Evolutionary conservation across 306 rosid genomes (phyloP).

Genomic region (Quercus agrifolia): DNA sequence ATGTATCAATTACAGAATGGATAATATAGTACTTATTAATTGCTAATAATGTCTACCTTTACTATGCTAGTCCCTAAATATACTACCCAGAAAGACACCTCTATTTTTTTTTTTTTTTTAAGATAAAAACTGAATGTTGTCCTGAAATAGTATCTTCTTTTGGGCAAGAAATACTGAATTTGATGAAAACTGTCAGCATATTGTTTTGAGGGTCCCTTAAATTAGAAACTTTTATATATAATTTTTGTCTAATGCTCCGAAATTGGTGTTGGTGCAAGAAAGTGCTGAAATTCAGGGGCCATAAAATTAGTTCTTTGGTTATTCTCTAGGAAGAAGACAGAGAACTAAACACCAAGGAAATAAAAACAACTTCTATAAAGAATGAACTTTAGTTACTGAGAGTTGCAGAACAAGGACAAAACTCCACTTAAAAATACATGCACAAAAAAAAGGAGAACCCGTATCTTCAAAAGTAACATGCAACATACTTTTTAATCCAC

Average conservation of each 20-base stretch:
- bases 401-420: neutral
- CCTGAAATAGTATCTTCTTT: slow-evolving; percentile 50
- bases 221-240: slow-evolving; percentile 15
- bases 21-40: no score
- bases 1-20: no score
- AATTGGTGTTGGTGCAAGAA: slow-evolving; percentile 22
- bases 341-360: neutral
- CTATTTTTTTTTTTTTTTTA: slow-evolving; percentile 1
- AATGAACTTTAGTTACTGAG: neutral
- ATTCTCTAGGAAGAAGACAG: slow-evolving; percentile 29
- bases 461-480: no score
- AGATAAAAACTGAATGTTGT: slow-evolving; percentile 27
- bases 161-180: slow-evolving; percentile 6
- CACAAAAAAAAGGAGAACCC: neutral
- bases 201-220: slow-evolving; percentile 34
- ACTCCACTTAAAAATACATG: neutral
- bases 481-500: neutral
- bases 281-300: slow-evolving; percentile 29
- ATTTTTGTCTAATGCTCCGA: slow-evolving; percentile 21
- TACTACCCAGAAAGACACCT: slow-evolving; percentile 22
- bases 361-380: neutral
- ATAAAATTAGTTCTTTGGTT: slow-evolving; percentile 22
- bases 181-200: slow-evolving; percentile 43
- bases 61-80: slow-evolving; percentile 17
- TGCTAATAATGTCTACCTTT: no score